Conservation (phyloP, 495 filamentous ascomycete genomes). For the Clohesyomyces aquaticus region DNA sequence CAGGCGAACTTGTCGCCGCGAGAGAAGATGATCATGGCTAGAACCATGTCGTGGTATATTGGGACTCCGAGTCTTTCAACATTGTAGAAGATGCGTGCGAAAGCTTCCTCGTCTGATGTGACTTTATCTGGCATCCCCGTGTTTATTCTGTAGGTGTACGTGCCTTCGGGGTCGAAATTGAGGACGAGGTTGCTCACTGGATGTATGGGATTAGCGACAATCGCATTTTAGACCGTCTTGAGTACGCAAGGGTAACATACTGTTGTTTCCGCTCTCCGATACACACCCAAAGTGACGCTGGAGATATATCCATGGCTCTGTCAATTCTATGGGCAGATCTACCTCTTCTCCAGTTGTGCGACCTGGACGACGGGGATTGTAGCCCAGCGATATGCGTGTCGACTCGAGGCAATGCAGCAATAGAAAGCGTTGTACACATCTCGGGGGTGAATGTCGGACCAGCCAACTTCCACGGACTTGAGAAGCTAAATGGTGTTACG, state of each 20-base stretch:
- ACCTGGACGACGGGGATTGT: neutral
- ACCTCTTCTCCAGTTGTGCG: neutral
- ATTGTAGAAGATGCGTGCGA: constrained; percentile 18
- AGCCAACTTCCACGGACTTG: neutral
- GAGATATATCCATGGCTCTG: neutral
- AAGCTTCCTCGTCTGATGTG: constrained; percentile 5
- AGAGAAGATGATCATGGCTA: constrained; percentile 6
- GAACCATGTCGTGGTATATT: constrained; percentile 19
- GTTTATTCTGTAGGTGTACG: constrained; percentile 10
- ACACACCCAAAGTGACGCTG: neutral
- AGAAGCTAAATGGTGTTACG: no score
- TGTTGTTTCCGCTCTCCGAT: constrained; percentile 2
- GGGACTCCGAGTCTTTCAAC: constrained; percentile 6
- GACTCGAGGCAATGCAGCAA: neutral
- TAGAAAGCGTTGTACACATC: neutral
- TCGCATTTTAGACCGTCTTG: no score
- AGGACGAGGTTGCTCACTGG: constrained; percentile 10
- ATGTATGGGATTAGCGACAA: no score
- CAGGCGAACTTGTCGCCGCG: constrained; percentile 14
- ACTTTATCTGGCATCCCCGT: constrained; percentile 5
- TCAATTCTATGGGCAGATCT: neutral
- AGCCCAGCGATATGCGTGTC: neutral
- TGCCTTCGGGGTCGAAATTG: constrained; percentile 14
- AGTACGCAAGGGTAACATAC: no score
- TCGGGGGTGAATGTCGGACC: neutral